Conservation (phyloP, 371 early-diverging fungal genomes). For the Caulochytrium protostelioides region DNA sequence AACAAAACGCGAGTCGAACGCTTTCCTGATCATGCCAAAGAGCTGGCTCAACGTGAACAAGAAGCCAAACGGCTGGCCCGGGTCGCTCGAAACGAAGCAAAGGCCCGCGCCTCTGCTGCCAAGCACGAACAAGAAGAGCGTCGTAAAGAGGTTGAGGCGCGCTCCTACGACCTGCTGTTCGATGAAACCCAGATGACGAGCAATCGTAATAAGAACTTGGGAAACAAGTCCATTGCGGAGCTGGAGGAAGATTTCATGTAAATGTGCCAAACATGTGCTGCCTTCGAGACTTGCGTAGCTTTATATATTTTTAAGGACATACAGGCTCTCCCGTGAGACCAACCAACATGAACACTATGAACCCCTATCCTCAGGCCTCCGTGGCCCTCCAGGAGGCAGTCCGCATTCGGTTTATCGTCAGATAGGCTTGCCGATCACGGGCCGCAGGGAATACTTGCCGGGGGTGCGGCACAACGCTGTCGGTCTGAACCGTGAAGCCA, state of each 20-base stretch:
- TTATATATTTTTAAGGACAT: no score
- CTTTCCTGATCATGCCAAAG: slow-evolving; percentile 47
- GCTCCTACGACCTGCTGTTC: slow-evolving; percentile 24
- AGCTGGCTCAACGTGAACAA: slow-evolving; percentile 46
- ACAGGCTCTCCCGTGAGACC: no score
- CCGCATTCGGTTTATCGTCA: no score
- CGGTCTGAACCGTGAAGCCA: no score
- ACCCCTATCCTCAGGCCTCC: no score
- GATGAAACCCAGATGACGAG: slow-evolving; percentile 33
- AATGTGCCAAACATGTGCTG: slow-evolving; percentile 1
- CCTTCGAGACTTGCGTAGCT: no score
- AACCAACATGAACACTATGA: no score
- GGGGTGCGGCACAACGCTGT: no score
- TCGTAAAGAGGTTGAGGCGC: slow-evolving; percentile 17
- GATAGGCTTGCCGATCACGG: no score
- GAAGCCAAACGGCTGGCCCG: slow-evolving; percentile 17
- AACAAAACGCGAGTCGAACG: slow-evolving; percentile 72
- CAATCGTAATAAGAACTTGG: slow-evolving; percentile 27
- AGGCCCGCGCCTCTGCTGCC: slow-evolving; percentile 7
- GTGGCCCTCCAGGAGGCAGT: no score
- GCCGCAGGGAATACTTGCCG: no score
- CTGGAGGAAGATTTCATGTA: slow-evolving; percentile 58
- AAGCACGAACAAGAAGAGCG: slow-evolving; percentile 18
- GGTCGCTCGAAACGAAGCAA: background rate
- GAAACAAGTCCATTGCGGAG: slow-evolving; percentile 32